A percentile compares a stretch with the other conserved stretches of the same genome.
Conservation (phyloP, 176 grass and related monocot species). For the Rhipidocladum racemiflorum region DNA sequence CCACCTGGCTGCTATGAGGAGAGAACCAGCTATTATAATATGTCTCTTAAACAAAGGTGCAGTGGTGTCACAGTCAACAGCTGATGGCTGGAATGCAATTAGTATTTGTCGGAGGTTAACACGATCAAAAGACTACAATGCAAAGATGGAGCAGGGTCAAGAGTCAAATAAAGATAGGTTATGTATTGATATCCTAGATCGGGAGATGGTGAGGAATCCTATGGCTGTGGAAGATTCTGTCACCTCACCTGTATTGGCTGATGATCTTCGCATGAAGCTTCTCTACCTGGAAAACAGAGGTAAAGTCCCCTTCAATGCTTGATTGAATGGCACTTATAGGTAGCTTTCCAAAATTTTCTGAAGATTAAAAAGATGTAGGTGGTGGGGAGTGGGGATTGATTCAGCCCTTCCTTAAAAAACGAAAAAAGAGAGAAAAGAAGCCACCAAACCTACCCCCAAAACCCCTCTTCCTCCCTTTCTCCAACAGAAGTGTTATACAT, state of each 20-base stretch:
- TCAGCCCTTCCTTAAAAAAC: slow-evolving; percentile 5
- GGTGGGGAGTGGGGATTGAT: neutral
- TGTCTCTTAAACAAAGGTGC: slow-evolving; percentile 82
- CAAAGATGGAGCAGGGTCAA: slow-evolving; percentile 66
- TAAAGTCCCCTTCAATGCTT: slow-evolving; percentile 30
- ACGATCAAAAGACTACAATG: slow-evolving; percentile 72
- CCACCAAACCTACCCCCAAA: neutral
- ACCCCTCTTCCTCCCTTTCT: neutral
- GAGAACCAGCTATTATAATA: slow-evolving; percentile 83
- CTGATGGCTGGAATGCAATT: slow-evolving; percentile 67
- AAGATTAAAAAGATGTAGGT: neutral
- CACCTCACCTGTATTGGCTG: slow-evolving; percentile 85
- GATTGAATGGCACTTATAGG: neutral
- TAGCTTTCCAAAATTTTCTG: neutral
- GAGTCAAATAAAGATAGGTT: slow-evolving; percentile 97
- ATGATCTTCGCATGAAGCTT: slow-evolving; percentile 90
- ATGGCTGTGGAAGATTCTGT: slow-evolving; percentile 75
- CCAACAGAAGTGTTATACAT: neutral
- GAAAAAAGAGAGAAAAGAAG: neutral
- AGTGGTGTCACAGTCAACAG: slow-evolving; percentile 50
- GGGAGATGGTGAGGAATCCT: slow-evolving; percentile 83
- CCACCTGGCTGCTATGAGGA: slow-evolving; percentile 93
- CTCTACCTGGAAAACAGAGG: slow-evolving; percentile 98
- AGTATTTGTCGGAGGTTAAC: slow-evolving; percentile 82
- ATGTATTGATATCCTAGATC: slow-evolving; percentile 91